phyloP scores from a whole-genome alignment of 2,329 filamentous ascomycete genomes.

The Neoascochyta sp. region DNA sequence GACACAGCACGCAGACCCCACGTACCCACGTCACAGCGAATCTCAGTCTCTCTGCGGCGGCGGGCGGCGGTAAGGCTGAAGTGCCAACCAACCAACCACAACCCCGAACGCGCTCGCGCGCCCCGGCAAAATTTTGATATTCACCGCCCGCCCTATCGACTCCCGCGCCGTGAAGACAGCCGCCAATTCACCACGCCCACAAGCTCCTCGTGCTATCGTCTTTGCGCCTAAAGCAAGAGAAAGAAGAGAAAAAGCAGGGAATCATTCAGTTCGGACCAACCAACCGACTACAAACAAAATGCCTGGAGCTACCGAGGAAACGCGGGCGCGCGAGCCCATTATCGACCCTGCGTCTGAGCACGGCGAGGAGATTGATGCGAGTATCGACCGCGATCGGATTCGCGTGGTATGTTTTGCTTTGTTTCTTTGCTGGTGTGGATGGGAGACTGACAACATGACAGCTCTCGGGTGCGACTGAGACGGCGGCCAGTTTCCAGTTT shows the following conservation, averaged over 20 bases:
- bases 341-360: conserved; percentile 23
- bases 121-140: conserved; percentile 26
- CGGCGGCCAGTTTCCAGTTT: conserved; percentile 92
- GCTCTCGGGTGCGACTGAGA: conserved; percentile 79
- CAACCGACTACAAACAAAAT: conserved; percentile 12
- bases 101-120: too few relatives aligned
- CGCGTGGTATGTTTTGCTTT: conserved; percentile 39
- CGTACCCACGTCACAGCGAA: conserved; percentile 18
- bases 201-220: too few relatives aligned
- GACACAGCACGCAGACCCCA: conserved; percentile 14
- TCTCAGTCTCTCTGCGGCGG: conserved; percentile 8
- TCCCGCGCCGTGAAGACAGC: too few relatives aligned
- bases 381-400: conserved; percentile 43
- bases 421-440: not conserved
- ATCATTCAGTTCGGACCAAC: too few relatives aligned
- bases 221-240: not conserved
- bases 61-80: conserved; percentile 30
- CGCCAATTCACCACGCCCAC: too few relatives aligned
- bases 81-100: conserved; percentile 23
- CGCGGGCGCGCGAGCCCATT: conserved; percentile 14
- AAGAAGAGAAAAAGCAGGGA: conserved; percentile 6
- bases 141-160: too few relatives aligned
- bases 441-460: conserved; percentile 38
- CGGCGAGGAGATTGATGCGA: conserved; percentile 30
- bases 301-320: conserved; percentile 20